A percentile compares a stretch with the other conserved stretches of the same genome.
Evolutionary conservation across 1,284 basidiomycete species (phyloP).

Genomic region (Apiotrichum brassicae): DNA sequence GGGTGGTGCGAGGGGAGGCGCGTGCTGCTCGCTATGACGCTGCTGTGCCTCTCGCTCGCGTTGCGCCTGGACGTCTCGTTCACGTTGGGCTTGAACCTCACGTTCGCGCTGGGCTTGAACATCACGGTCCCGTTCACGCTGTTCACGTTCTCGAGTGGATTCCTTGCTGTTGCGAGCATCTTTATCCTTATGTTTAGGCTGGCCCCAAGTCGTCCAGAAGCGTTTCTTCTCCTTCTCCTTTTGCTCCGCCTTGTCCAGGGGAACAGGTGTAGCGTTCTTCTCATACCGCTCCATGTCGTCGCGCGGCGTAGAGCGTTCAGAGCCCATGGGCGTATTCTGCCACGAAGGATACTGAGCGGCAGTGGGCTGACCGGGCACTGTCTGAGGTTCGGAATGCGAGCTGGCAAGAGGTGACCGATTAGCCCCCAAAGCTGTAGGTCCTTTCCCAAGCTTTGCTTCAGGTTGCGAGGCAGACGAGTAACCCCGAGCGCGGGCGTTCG

Average conservation of each 20-base stretch:
- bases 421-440: conserved; percentile 8
- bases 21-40: neutral
- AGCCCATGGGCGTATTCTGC: neutral
- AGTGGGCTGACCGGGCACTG: neutral
- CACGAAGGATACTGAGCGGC: neutral
- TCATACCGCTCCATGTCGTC: neutral
- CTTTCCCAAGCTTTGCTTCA: conserved; percentile 10
- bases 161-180: neutral
- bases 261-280: neutral
- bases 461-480: conserved; percentile 15
- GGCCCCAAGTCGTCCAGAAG: conserved; percentile 10
- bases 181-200: conserved; percentile 10
- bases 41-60: neutral
- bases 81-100: neutral
- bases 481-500: conserved; percentile 2
- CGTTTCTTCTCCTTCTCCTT: conserved; percentile 11
- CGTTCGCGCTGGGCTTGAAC: neutral
- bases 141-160: neutral
- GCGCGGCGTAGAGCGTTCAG: neutral
- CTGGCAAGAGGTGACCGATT: conserved; percentile 13
- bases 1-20: neutral
- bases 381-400: conserved; percentile 6
- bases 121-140: neutral
- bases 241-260: neutral
- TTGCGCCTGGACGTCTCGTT: neutral